Evolutionary conservation across 208 protist genomes (phyloP).

Genomic region (Leishmania guyanensis): DNA sequence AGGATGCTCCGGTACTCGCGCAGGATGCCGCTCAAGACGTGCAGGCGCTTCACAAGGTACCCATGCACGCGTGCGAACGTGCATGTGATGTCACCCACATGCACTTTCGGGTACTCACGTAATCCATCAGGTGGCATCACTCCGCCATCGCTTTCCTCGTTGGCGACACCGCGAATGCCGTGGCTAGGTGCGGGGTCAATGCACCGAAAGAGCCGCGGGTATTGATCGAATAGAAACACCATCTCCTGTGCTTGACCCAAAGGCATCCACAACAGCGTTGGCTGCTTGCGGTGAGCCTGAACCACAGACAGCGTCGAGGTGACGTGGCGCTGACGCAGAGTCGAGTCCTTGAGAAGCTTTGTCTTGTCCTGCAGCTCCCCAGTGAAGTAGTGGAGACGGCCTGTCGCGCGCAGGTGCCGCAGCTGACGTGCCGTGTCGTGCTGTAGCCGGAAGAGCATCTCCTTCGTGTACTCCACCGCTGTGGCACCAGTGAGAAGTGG

Average conservation of each 20-base stretch:
- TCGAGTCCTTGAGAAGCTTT: slow-evolving; percentile 26
- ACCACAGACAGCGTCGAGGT: slow-evolving; percentile 66
- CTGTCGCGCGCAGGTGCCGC: slow-evolving; percentile 44
- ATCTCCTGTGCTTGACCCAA: slow-evolving; percentile 77
- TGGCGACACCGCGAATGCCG: not conserved
- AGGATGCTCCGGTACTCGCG: slow-evolving; percentile 48
- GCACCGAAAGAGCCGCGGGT: slow-evolving; percentile 38
- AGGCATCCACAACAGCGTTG: slow-evolving; percentile 84
- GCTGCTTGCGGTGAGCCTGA: slow-evolving; percentile 59
- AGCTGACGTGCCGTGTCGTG: slow-evolving; percentile 79
- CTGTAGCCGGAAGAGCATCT: slow-evolving; percentile 63
- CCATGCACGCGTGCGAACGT: slow-evolving; percentile 41
- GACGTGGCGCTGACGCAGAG: slow-evolving; percentile 46
- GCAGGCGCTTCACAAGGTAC: slow-evolving; percentile 69
- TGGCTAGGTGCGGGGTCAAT: not conserved
- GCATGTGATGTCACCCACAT: slow-evolving; percentile 12
- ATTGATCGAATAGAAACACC: slow-evolving; percentile 45
- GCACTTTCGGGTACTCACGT: slow-evolving; percentile 13
- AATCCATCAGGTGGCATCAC: slow-evolving; percentile 51
- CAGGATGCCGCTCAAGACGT: slow-evolving; percentile 71
- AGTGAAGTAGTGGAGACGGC: slow-evolving; percentile 54
- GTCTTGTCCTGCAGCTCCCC: slow-evolving; percentile 32
- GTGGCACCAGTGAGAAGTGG: slow-evolving; percentile 6
- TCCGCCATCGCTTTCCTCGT: slow-evolving; percentile 37
- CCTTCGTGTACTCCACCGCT: slow-evolving; percentile 50